Conservation (phyloP, 1,284 basidiomycete species). For the Cryptococcus sp. region DNA sequence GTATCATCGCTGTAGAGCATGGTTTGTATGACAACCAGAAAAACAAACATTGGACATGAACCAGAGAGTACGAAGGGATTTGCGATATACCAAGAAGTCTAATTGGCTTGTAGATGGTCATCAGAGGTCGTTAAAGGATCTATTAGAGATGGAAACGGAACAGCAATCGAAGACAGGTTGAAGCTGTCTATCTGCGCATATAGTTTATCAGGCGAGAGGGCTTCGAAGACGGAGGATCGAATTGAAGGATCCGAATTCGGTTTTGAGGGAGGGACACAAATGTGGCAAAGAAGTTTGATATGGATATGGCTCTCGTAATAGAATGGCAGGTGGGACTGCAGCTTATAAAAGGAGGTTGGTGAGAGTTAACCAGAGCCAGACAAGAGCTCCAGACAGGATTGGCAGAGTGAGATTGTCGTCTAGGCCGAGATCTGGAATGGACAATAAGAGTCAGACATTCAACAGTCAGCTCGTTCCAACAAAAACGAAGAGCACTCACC, state of each 20-base stretch:
- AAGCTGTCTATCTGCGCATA: background rate
- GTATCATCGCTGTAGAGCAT: too few species aligned
- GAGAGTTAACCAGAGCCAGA: slow-evolving; percentile 59
- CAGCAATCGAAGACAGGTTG: background rate
- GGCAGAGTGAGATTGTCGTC: slow-evolving; percentile 96
- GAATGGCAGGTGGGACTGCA: background rate
- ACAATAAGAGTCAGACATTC: too few species aligned
- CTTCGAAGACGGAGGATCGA: background rate
- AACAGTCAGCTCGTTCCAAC: too few species aligned
- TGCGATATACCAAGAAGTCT: too few species aligned
- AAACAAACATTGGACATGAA: too few species aligned
- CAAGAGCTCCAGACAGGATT: slow-evolving; percentile 79
- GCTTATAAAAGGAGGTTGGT: slow-evolving; percentile 37
- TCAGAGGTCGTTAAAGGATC: background rate
- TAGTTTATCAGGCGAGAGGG: background rate
- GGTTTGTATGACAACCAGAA: too few species aligned
- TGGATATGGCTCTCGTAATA: background rate
- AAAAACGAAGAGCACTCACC: slow-evolving; percentile 58
- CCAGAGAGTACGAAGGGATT: too few species aligned
- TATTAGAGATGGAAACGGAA: background rate
- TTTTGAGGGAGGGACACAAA: background rate
- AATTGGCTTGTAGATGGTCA: background rate
- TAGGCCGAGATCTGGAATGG: slow-evolving; percentile 70
- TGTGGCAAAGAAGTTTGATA: too few species aligned
- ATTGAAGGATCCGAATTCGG: background rate